Percentiles rank a stretch among this genome's conserved stretches.
phyloP scores from a whole-genome alignment of 164 flowering plant species.

The Magnolia kwangsiensis region DNA sequence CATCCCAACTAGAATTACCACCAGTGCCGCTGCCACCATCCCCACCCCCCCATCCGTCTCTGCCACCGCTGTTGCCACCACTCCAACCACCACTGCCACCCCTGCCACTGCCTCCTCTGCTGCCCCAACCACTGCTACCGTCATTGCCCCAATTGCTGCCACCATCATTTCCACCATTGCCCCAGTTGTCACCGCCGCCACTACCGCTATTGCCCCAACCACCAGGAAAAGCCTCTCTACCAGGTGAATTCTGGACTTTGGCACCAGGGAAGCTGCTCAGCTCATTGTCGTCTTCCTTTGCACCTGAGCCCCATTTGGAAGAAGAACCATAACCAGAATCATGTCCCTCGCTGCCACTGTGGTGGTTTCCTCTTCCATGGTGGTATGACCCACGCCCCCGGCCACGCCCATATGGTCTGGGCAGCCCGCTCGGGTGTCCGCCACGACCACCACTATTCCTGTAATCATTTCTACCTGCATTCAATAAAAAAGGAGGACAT shows the following conservation, averaged over 20 bases:
- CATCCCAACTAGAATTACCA: constrained; percentile 4
- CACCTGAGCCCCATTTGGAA: constrained; percentile 49
- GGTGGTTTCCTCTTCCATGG: constrained; percentile 29
- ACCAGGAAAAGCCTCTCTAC: constrained; percentile 65
- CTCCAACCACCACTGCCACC: neutral
- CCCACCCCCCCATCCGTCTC: neutral
- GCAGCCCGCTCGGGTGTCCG: constrained; percentile 63
- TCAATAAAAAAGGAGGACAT: neutral
- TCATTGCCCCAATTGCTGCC: neutral
- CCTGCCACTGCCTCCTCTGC: neutral
- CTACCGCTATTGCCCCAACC: constrained; percentile 14
- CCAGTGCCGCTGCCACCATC: neutral
- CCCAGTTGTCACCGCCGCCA: constrained; percentile 4
- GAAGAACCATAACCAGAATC: constrained; percentile 44
- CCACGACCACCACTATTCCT: constrained; percentile 46
- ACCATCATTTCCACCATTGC: constrained; percentile 11
- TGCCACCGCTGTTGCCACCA: neutral
- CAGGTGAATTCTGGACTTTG: constrained; percentile 59
- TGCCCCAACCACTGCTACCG: neutral
- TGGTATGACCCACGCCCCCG: constrained; percentile 38
- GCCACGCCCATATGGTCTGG: constrained; percentile 65
- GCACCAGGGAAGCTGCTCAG: constrained; percentile 54
- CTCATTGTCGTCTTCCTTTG: constrained; percentile 48
- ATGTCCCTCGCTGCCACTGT: constrained; percentile 30
- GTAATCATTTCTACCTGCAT: constrained; percentile 51